Evolutionary conservation across 805 yeast species (phyloP).

Genomic region (Cyberlindnera lachancei): DNA sequence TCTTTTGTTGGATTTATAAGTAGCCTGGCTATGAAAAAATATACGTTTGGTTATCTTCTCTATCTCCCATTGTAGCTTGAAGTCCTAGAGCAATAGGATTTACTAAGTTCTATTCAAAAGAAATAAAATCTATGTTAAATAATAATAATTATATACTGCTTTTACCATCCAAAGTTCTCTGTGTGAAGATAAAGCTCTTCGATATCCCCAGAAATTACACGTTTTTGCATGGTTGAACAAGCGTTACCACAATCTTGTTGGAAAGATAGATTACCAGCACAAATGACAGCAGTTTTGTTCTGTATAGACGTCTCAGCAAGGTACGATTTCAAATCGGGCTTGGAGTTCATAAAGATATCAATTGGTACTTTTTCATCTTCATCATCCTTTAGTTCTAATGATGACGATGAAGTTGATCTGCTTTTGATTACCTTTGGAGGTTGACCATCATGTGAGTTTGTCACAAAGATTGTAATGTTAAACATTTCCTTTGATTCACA

Average conservation of each 20-base stretch:
- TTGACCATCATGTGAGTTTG: constrained; percentile 15
- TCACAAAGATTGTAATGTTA: constrained; percentile 22
- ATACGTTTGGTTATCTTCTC: too few relatives aligned
- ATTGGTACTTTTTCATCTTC: constrained; percentile 1
- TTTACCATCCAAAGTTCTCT: constrained; percentile 41
- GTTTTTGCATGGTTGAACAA: constrained; percentile 35
- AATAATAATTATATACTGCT: too few relatives aligned
- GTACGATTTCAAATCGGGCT: constrained; percentile 11
- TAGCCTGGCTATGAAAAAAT: too few relatives aligned
- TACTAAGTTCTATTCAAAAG: too few relatives aligned
- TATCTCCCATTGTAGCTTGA: too few relatives aligned
- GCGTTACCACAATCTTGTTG: constrained; percentile 32
- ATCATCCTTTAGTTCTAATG: neutral
- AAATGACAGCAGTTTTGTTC: constrained; percentile 33
- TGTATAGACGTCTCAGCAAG: constrained; percentile 1
- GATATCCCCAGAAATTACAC: constrained; percentile 20
- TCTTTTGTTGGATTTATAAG: neutral
- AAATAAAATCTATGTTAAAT: too few relatives aligned
- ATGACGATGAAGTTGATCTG: neutral
- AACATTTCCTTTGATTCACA: constrained; percentile 2
- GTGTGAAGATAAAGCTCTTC: constrained; percentile 44
- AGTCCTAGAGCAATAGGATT: too few relatives aligned
- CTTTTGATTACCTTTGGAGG: neutral
- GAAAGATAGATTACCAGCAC: constrained; percentile 39
- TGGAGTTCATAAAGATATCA: constrained; percentile 7